Percentiles rank a stretch among this genome's conserved stretches.
phyloP scores from a whole-genome alignment of 1,139 yeast genomes.

The Hyphopichia fennica region DNA sequence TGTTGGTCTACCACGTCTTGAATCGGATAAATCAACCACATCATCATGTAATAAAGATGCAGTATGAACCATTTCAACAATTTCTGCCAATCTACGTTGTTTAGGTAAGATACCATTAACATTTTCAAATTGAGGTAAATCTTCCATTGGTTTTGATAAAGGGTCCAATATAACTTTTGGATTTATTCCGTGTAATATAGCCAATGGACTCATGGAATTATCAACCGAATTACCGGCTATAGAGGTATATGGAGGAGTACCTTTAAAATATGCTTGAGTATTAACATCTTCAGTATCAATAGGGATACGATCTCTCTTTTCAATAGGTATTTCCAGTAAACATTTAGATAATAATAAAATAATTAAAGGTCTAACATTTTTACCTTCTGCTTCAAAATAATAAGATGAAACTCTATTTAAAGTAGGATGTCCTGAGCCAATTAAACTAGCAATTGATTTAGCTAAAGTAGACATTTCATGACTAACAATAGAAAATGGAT shows the following conservation, averaged over 20 bases:
- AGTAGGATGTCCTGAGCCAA: constrained; percentile 94
- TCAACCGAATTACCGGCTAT: constrained; percentile 57
- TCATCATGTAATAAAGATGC: constrained; percentile 97
- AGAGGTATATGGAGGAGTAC: constrained; percentile 48
- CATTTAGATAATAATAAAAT: constrained; percentile 84
- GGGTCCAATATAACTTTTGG: constrained; percentile 82
- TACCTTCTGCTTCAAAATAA: constrained; percentile 95
- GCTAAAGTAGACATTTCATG: constrained; percentile 93
- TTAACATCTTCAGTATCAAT: constrained; percentile 66
- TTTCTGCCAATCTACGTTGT: constrained; percentile 92
- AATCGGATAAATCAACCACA: constrained; percentile 90
- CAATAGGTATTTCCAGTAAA: constrained; percentile 71
- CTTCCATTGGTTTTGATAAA: constrained; percentile 75
- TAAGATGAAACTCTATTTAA: constrained; percentile 87
- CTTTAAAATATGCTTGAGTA: constrained; percentile 58
- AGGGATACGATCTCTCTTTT: constrained; percentile 60
- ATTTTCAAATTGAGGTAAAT: constrained; percentile 61
- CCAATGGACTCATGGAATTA: constrained; percentile 74
- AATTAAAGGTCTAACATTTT: constrained; percentile 88
- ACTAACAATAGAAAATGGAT: constrained; percentile 91
- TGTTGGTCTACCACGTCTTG: constrained; percentile 86
- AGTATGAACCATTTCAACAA: constrained; percentile 97
- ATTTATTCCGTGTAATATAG: constrained; percentile 83
- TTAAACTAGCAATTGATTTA: constrained; percentile 76
- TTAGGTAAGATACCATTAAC: constrained; percentile 81